A percentile compares a stretch with the other conserved stretches of the same genome.
Conservation (phyloP, 768 basidiomycete species). For the Phlebiopsis gigantea region DNA sequence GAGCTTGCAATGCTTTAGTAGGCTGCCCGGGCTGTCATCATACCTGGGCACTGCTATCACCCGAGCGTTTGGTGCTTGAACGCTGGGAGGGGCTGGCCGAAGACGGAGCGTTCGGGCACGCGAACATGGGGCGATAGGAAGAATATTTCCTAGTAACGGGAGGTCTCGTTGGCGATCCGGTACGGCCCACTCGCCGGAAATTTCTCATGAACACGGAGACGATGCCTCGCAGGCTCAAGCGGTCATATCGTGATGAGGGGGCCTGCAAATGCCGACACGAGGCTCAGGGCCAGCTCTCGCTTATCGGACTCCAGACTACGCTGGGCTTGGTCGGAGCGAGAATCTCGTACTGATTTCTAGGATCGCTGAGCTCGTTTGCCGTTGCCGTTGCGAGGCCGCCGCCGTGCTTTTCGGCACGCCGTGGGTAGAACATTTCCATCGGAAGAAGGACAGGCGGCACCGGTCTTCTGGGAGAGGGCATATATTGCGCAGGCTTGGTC, state of each 20-base stretch:
- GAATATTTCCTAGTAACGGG: not conserved
- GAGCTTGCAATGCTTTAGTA: slow-evolving; percentile 1
- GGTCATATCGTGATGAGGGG: not conserved
- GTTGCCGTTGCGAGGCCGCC: not conserved
- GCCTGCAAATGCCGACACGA: not conserved
- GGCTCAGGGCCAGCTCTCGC: not conserved
- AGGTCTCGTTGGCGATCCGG: not conserved
- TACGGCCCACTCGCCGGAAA: not conserved
- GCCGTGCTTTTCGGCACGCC: not conserved
- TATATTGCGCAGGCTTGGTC: not conserved
- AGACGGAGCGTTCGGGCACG: not conserved
- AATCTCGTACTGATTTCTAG: not conserved
- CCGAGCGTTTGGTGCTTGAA: not conserved
- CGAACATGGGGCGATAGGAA: not conserved
- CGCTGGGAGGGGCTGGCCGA: not conserved
- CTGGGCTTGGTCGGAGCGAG: not conserved
- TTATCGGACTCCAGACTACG: not conserved
- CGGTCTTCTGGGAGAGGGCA: not conserved
- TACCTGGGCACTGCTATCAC: not conserved
- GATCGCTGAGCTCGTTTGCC: not conserved
- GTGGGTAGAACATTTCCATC: not conserved
- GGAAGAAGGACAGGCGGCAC: not conserved
- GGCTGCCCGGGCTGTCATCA: not conserved
- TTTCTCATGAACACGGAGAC: not conserved
- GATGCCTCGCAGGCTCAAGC: not conserved